phyloP scores from a whole-genome alignment of 495 filamentous ascomycete species.

The Staphylotrichum tortipilum region DNA sequence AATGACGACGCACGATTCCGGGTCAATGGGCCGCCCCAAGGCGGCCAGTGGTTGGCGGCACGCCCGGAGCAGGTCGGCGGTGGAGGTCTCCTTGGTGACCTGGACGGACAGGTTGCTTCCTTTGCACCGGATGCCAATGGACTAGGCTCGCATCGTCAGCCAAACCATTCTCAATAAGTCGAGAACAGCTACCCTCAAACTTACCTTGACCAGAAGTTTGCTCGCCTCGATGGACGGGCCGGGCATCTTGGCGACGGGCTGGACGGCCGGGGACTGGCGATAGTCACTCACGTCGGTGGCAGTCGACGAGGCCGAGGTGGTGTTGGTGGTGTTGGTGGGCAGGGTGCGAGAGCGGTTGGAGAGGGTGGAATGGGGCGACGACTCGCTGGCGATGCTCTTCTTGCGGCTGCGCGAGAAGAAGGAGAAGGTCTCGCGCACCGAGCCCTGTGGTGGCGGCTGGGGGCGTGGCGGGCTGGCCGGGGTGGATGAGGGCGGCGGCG shows the following conservation, averaged over 20 bases:
- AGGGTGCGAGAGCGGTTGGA: constrained; percentile 9
- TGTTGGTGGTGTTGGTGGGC: constrained; percentile 11
- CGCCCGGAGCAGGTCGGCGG: constrained; percentile 57
- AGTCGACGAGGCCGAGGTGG: constrained; percentile 14
- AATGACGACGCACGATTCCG: constrained; percentile 54
- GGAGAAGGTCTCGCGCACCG: constrained; percentile 32
- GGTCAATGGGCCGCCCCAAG: constrained; percentile 45
- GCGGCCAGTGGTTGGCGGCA: constrained; percentile 44
- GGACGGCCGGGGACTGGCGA: constrained; percentile 10
- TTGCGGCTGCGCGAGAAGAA: constrained; percentile 28
- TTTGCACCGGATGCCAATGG: constrained; percentile 51
- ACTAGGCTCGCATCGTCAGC: not conserved
- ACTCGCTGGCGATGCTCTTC: constrained; percentile 10
- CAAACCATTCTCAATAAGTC: too few species aligned
- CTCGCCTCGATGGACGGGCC: constrained; percentile 47
- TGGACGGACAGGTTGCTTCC: constrained; percentile 53
- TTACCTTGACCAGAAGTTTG: constrained; percentile 70
- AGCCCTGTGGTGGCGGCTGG: constrained; percentile 30
- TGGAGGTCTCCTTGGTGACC: constrained; percentile 66
- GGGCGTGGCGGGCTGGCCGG: constrained; percentile 7
- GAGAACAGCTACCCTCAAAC: too few species aligned
- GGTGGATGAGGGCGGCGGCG: constrained; percentile 12
- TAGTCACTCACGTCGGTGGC: not conserved
- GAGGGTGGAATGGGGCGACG: constrained; percentile 7
- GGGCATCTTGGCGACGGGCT: not conserved